These are phyloP conservation scores for Tetrahymena elliotti DNA, from an alignment of 73 alveolate species.

Conservation along the genomic window DNA sequence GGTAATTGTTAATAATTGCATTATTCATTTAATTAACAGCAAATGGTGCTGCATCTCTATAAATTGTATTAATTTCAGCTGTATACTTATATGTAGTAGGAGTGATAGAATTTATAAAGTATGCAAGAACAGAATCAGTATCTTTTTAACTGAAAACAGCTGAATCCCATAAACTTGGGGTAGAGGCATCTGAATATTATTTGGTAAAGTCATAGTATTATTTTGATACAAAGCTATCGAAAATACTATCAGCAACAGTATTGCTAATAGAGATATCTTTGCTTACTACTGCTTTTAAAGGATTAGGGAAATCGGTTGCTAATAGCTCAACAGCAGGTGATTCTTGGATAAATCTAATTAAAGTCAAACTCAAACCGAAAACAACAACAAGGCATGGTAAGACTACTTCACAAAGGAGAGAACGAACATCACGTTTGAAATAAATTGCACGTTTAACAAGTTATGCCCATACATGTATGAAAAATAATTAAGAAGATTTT, in stretches of 20 bases:
- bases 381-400: constrained; percentile 75
- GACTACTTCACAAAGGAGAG: constrained; percentile 75
- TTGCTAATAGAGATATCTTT: background rate
- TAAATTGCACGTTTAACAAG: constrained; percentile 62
- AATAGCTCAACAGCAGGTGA: constrained; percentile 29
- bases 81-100: background rate
- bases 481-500: constrained; percentile 26
- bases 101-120: background rate
- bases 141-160: background rate
- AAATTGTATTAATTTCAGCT: background rate
- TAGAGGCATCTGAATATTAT: background rate
- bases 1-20: constrained; percentile 7
- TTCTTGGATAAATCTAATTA: constrained; percentile 40
- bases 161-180: background rate
- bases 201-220: background rate
- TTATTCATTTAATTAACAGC: constrained; percentile 24
- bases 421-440: constrained; percentile 69
- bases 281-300: background rate
- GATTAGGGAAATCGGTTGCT: background rate
- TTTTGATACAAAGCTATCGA: background rate
- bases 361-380: constrained; percentile 64
- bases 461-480: constrained; percentile 62
- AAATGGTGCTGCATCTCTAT: constrained; percentile 27
- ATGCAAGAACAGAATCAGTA: background rate
- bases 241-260: background rate